phyloP scores from a whole-genome alignment of 1,284 basidiomycete species.

The Pholiota adiposa region DNA sequence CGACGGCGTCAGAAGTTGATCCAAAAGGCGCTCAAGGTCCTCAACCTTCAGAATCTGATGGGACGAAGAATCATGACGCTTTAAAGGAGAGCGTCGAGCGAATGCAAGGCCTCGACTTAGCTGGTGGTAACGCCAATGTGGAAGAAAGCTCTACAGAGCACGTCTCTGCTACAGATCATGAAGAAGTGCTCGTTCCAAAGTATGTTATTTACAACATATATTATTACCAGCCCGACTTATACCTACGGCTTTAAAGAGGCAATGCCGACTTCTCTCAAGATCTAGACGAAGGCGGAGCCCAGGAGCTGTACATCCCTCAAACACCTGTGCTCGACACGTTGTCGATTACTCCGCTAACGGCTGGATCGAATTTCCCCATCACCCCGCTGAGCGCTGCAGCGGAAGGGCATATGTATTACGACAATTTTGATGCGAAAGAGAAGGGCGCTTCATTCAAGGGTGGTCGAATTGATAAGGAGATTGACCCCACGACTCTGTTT shows the following conservation, averaged over 20 bases:
- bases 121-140: background rate
- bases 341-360: conserved; percentile 53
- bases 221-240: background rate
- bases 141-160: background rate
- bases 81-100: background rate
- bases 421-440: conserved; percentile 28
- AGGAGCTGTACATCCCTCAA: conserved; percentile 44
- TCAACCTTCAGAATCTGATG: background rate
- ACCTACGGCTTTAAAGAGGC: background rate
- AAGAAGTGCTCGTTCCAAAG: background rate
- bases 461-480: conserved; percentile 34
- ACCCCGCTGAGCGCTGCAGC: conserved; percentile 45
- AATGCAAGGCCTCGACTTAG: background rate
- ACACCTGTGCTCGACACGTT: conserved; percentile 53
- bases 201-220: background rate
- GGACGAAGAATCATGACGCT: background rate
- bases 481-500: conserved; percentile 73
- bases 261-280: background rate
- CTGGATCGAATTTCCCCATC: conserved; percentile 47
- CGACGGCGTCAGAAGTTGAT: background rate
- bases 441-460: conserved; percentile 20
- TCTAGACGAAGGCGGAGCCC: conserved; percentile 8
- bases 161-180: background rate
- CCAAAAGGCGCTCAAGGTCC: background rate
- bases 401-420: conserved; percentile 33